Conservation (phyloP, 306 rosid species). For the Begonia fuchsioides region DNA sequence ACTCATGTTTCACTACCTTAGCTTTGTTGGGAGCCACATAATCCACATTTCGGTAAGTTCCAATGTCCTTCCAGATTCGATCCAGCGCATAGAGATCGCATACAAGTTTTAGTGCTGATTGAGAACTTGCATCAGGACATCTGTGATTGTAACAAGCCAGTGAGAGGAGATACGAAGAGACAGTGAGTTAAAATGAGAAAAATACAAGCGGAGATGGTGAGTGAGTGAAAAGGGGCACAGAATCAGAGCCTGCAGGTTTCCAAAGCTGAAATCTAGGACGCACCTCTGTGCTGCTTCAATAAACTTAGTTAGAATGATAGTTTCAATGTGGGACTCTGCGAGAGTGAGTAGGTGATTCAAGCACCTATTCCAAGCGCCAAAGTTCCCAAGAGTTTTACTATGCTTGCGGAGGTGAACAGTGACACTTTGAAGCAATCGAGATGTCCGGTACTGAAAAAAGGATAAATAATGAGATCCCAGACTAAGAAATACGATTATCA, state of each 20-base stretch:
- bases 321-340: slow-evolving; percentile 86
- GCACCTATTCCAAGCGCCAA: slow-evolving; percentile 98
- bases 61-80: slow-evolving; percentile 91
- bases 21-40: slow-evolving; percentile 97
- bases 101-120: slow-evolving; percentile 69
- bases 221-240: too few species aligned
- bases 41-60: slow-evolving; percentile 95
- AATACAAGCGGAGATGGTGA: too few species aligned
- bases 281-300: slow-evolving; percentile 78
- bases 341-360: slow-evolving; percentile 91
- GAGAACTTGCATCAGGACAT: slow-evolving; percentile 63
- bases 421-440: slow-evolving; percentile 86
- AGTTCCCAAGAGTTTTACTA: slow-evolving; percentile 67
- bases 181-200: too few species aligned
- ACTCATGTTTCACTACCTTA: slow-evolving; percentile 34
- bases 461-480: slow-evolving; percentile 3
- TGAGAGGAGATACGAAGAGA: too few species aligned
- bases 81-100: slow-evolving; percentile 96
- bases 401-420: slow-evolving; percentile 74
- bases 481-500: neutral
- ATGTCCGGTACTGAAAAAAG: slow-evolving; percentile 71
- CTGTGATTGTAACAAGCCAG: slow-evolving; percentile 17
- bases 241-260: slow-evolving; percentile 4
- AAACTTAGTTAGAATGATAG: slow-evolving; percentile 83
- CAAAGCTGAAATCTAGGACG: slow-evolving; percentile 9